Conservation (phyloP, 1,284 basidiomycete species). For the Microbotryum lychnidis-dioicae region DNA sequence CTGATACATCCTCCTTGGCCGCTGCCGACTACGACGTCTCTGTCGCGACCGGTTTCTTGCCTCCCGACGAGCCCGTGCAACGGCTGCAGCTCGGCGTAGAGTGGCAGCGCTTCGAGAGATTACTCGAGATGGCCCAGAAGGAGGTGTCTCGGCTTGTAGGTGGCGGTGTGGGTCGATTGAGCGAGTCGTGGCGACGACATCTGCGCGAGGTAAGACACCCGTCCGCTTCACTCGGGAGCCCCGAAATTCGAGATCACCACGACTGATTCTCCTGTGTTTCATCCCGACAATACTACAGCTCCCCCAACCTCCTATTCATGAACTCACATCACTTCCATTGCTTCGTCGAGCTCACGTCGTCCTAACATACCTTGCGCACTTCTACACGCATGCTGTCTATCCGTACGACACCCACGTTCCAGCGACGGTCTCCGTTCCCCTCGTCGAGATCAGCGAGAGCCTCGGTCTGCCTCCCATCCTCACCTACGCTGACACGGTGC, state of each 20-base stretch:
- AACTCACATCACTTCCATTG: slow-evolving; percentile 40
- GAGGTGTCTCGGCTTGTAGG: slow-evolving; percentile 27
- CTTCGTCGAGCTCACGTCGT: slow-evolving; percentile 78
- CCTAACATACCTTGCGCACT: slow-evolving; percentile 75
- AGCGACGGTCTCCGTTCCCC: slow-evolving; percentile 62
- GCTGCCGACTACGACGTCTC: slow-evolving; percentile 94
- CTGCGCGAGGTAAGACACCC: slow-evolving; percentile 43
- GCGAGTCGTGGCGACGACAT: slow-evolving; percentile 46
- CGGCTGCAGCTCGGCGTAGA: slow-evolving; percentile 62
- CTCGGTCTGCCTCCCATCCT: slow-evolving; percentile 81
- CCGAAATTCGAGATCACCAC: not conserved
- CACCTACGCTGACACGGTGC: slow-evolving; percentile 86
- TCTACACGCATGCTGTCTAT: slow-evolving; percentile 75
- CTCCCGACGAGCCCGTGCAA: slow-evolving; percentile 62
- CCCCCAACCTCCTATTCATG: slow-evolving; percentile 9
- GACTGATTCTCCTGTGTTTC: not conserved
- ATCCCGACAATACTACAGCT: slow-evolving; percentile 16
- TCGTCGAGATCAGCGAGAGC: slow-evolving; percentile 63
- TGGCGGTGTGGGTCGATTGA: slow-evolving; percentile 48
- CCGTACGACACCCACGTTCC: slow-evolving; percentile 54
- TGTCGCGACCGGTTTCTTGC: slow-evolving; percentile 84
- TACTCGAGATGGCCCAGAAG: slow-evolving; percentile 48
- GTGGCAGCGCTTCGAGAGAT: slow-evolving; percentile 37
- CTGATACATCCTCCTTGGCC: slow-evolving; percentile 74
- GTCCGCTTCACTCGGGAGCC: not conserved